Evolutionary conservation across 2,329 filamentous ascomycete species (phyloP), one percentile per base, ranked within the genome.

Genomic region (Paramyrothecium sp.): DNA sequence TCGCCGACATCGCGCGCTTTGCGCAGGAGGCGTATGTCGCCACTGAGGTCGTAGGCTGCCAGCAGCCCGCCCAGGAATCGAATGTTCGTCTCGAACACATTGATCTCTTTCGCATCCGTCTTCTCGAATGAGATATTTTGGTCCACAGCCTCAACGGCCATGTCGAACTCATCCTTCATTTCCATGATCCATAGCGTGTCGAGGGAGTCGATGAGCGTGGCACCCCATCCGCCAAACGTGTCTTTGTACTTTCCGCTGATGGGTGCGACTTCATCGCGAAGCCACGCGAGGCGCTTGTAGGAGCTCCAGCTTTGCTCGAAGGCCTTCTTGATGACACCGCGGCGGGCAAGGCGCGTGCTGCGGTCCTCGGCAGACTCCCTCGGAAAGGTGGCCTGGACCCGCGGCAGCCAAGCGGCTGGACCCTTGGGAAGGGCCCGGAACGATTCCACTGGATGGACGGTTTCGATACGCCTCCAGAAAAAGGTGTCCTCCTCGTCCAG

Each of bases 131-230:
- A 82, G 81, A 1, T 73, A 77, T 2, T 81, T 78, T 68, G 88
- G 89, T 79, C 71, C 5, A 86, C 79, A 3, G 80, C 82, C 56
- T 77, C 71, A 1, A 86, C 83, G 2, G 86, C 86, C 57, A 81
- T 76, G 48, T 83, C 78, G 63, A 89, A 90, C 53, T 90, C 86
- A 0, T 80, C 74, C 63, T 81, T 80, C 69, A 89, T 65, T 2
- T 79, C 86, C 81, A 90, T 84, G 56, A 90, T 85, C 86, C 86
- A 89, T 17, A 90, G 72, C 3, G 84, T 85, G 65, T 89, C 87
- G 54, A 88, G 75, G 17, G 82, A 75, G 66, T 88, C 85, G 46
- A 87, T 82, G 57, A 88, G 73, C 7, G 84, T 87, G 1, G 85
- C 85, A 12, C 81, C 83, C 85, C 85, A 88, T 12, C 85, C 86